Evolutionary conservation across 164 flowering plant genomes (phyloP).

Genomic region (Echeveria elegans): DNA sequence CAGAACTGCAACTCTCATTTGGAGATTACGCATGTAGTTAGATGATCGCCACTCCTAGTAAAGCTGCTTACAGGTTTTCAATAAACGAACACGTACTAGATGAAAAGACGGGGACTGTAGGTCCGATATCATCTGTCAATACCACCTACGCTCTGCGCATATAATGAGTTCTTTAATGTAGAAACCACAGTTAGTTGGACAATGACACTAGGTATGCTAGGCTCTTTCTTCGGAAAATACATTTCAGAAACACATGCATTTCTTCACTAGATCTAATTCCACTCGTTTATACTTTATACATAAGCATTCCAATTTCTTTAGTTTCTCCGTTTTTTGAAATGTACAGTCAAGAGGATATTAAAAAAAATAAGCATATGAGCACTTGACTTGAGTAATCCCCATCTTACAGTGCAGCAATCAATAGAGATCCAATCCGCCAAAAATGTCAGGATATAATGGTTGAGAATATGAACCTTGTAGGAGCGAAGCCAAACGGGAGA

Average conservation of each 20-base stretch:
- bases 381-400: too few species aligned
- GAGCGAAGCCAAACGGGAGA: conserved; percentile 74
- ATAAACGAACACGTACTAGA: too few species aligned
- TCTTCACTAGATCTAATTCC: background rate
- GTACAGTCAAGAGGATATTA: too few species aligned
- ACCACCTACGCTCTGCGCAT: too few species aligned
- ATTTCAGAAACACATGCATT: background rate
- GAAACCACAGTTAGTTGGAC: too few species aligned
- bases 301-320: background rate
- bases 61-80: too few species aligned
- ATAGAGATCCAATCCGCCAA: background rate
- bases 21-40: background rate
- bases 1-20: background rate
- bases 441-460: too few species aligned
- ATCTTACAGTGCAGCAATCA: background rate
- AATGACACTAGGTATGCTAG: too few species aligned
- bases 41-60: too few species aligned
- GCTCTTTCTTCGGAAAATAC: background rate
- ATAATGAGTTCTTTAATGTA: too few species aligned
- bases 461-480: conserved; percentile 35
- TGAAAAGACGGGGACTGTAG: background rate
- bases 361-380: too few species aligned
- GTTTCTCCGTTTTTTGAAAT: background rate
- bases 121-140: background rate
- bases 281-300: background rate